Evolutionary conservation across 2,329 filamentous ascomycete species (phyloP), one percentile per base, ranked within the genome.

Genomic region (Didymella pomorum): DNA sequence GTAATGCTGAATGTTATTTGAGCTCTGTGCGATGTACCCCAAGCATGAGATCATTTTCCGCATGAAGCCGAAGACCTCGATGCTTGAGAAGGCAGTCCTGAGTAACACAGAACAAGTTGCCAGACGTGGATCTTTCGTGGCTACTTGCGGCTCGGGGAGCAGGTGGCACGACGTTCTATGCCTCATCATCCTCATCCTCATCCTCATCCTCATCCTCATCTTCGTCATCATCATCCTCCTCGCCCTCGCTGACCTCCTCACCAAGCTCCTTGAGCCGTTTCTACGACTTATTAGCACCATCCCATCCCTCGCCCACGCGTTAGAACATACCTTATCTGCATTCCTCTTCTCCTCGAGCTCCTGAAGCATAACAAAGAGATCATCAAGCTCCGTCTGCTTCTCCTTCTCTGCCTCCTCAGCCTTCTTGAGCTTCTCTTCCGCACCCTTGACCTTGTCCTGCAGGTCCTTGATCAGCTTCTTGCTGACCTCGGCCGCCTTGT

Each of bases 261-360:
- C 78, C 74, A 3, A 80, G 70, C 59, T 80, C 79, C 50, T 82
- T 80, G 49, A 82, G 76, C 42, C 80, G 78, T 75, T 80, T 79
- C 74, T 82, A 58, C 23, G 66, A 60, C 16, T 25, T 29, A 46
- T 77, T 60, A 69, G 71, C 10, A 43, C 2, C 3, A 9, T 3
- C 14, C 21, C 2, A 5, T 2, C 1, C 1, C 6, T n/a, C 23
- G 10, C 9, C 1, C 16, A n/a, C 2, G 4, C 2, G 16, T 20
- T 11, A 43, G 8, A 12, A 44, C 44, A 4, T 59, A 77, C 77
- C 67, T 78, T 76, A 48, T 80, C 78, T 31, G 67, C 73, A 9
- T 63, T 62, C 60, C 75, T 59, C 73, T 82, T 81, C 57, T 80
- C 77, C 68, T 82, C 79, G 23, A 83, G 71, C 57, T 82, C 80